These are phyloP conservation scores for Phaeotremella fagi DNA, from an alignment of 768 basidiomycete genomes.

Conservation along the genomic window DNA sequence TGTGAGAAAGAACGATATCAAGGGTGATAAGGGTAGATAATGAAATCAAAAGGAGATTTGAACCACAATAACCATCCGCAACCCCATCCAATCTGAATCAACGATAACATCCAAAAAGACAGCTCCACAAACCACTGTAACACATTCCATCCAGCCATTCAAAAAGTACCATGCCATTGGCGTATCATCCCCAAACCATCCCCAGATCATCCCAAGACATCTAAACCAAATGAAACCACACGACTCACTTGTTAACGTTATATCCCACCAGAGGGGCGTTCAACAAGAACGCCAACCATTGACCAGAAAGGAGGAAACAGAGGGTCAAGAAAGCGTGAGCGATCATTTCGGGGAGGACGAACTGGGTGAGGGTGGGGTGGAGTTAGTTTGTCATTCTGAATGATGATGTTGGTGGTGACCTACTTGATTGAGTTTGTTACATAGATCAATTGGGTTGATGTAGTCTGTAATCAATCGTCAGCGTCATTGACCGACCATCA, in stretches of 20 bases:
- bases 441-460: constrained; percentile 99
- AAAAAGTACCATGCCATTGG: no score
- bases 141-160: no score
- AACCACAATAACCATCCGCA: no score
- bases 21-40: no score
- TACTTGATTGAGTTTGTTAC: constrained; percentile 98
- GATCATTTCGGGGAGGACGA: constrained; percentile 92
- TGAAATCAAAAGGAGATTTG: no score
- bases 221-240: background rate
- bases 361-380: constrained; percentile 54
- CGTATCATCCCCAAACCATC: background rate
- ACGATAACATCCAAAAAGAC: no score
- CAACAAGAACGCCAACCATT: constrained; percentile 88
- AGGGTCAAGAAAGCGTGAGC: constrained; percentile 87
- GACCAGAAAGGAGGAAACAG: constrained; percentile 88
- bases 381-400: background rate
- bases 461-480: constrained; percentile 55
- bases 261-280: constrained; percentile 81
- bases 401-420: constrained; percentile 27
- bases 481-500: background rate
- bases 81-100: no score
- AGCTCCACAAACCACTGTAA: no score
- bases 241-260: constrained; percentile 86
- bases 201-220: background rate
- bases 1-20: background rate